phyloP scores from a whole-genome alignment of 83 land plant species.

The Picea engelmannii region DNA sequence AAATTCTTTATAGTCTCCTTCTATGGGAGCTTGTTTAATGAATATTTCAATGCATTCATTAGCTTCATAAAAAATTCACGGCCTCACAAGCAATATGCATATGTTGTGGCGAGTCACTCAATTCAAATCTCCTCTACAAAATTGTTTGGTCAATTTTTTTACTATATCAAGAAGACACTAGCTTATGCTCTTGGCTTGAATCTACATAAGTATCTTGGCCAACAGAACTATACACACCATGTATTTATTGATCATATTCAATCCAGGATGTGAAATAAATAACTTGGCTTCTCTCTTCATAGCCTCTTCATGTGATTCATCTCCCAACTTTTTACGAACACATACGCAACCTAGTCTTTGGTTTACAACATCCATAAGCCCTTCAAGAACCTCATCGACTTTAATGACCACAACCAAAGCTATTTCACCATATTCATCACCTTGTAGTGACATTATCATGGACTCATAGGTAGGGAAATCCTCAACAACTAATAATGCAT shows the following conservation, averaged over 20 bases:
- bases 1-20: constrained; percentile 37
- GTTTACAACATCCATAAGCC: constrained; percentile 55
- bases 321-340: constrained; percentile 47
- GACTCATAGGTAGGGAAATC: constrained; percentile 66
- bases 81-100: constrained; percentile 25
- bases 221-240: constrained; percentile 51
- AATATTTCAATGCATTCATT: constrained; percentile 14
- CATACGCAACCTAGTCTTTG: constrained; percentile 67
- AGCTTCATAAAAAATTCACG: constrained; percentile 23
- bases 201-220: constrained; percentile 31
- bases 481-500: constrained; percentile 38
- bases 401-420: constrained; percentile 54
- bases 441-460: constrained; percentile 51
- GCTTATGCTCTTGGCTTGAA: constrained; percentile 14
- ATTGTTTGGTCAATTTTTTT: constrained; percentile 37
- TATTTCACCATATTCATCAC: constrained; percentile 35
- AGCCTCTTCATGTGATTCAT: constrained; percentile 42
- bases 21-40: constrained; percentile 22
- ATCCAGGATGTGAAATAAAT: constrained; percentile 35
- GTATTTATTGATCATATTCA: constrained; percentile 33
- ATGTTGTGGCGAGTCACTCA: constrained; percentile 26
- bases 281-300: constrained; percentile 32
- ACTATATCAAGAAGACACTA: constrained; percentile 31
- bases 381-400: constrained; percentile 47
- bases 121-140: constrained; percentile 13